These are phyloP conservation scores for Lentinula lateritia DNA, from an alignment of 768 basidiomycete genomes.

Conservation along the genomic window DNA sequence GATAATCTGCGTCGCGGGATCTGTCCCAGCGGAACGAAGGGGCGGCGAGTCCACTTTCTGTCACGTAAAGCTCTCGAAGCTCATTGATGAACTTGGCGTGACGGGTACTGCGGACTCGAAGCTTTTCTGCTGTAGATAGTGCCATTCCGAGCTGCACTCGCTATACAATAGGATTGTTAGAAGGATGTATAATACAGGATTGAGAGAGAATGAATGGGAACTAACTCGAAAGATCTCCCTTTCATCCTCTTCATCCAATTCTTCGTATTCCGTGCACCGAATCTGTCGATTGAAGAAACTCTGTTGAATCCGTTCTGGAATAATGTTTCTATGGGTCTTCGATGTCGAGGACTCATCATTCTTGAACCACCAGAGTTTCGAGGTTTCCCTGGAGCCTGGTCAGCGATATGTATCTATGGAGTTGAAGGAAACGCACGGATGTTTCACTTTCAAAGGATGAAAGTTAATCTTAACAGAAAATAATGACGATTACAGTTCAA, in stretches of 20 bases:
- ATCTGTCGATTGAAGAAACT: conserved; percentile 47
- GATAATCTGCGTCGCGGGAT: conserved; percentile 30
- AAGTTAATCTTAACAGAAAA: neutral
- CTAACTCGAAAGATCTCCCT: conserved; percentile 45
- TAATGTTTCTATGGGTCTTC: conserved; percentile 7
- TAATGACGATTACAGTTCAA: neutral
- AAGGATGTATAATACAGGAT: too few relatives aligned
- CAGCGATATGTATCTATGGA: neutral
- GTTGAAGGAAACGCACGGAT: neutral
- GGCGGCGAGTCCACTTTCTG: conserved; percentile 15
- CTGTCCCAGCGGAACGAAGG: conserved; percentile 19
- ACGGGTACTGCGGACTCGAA: conserved; percentile 40
- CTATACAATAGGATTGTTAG: conserved; percentile 16
- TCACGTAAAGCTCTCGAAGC: conserved; percentile 27
- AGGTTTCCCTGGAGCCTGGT: neutral
- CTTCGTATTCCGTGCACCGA: conserved; percentile 46
- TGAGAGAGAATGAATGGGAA: neutral
- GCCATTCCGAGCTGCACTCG: conserved; percentile 49
- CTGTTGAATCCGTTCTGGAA: conserved; percentile 34
- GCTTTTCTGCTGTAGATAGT: conserved; percentile 44
- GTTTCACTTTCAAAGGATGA: neutral
- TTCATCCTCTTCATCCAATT: conserved; percentile 29
- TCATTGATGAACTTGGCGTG: conserved; percentile 35
- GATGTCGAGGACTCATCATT: conserved; percentile 5
- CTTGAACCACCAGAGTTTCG: conserved; percentile 33